A percentile compares a stretch with the other conserved stretches of the same genome.
Conservation (phyloP, 2,329 filamentous ascomycete genomes). For the Periconia digitata region DNA sequence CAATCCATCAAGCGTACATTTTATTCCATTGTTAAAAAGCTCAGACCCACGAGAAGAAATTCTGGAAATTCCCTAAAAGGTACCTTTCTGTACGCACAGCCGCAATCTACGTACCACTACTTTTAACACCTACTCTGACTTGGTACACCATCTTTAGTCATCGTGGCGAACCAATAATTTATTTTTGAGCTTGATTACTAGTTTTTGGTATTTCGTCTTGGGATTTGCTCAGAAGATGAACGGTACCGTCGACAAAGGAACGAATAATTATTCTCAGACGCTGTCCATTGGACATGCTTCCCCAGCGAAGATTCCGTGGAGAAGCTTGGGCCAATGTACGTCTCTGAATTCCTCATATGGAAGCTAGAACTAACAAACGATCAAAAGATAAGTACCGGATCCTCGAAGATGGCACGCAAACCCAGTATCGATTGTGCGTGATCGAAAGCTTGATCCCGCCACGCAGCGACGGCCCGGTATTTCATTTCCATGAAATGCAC, state of each 20-base stretch:
- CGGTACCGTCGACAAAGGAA: slow-evolving; percentile 4
- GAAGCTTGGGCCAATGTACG: slow-evolving; percentile 9
- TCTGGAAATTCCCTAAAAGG: neutral
- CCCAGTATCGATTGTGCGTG: slow-evolving; percentile 7
- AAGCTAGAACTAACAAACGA: neutral
- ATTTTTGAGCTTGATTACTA: neutral
- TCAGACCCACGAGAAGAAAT: neutral
- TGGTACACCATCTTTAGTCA: neutral
- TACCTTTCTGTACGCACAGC: neutral
- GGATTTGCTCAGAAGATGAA: neutral
- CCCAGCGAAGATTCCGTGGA: slow-evolving; percentile 7
- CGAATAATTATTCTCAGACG: slow-evolving; percentile 2
- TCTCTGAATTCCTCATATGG: neutral
- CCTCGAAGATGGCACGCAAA: slow-evolving; percentile 9
- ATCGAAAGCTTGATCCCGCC: slow-evolving; percentile 8
- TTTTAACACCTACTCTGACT: no score
- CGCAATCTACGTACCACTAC: no score
- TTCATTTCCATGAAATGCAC: slow-evolving; percentile 12
- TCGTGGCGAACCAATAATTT: neutral
- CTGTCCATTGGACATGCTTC: slow-evolving; percentile 4
- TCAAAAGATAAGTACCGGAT: slow-evolving; percentile 8
- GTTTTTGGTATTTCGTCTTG: neutral
- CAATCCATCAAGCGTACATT: neutral
- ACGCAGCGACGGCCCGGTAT: slow-evolving; percentile 6
- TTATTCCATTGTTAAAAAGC: neutral